Base-by-base conservation (phyloP, 1,139 yeast genomes). In the Debaryomyces udenii region DNA sequence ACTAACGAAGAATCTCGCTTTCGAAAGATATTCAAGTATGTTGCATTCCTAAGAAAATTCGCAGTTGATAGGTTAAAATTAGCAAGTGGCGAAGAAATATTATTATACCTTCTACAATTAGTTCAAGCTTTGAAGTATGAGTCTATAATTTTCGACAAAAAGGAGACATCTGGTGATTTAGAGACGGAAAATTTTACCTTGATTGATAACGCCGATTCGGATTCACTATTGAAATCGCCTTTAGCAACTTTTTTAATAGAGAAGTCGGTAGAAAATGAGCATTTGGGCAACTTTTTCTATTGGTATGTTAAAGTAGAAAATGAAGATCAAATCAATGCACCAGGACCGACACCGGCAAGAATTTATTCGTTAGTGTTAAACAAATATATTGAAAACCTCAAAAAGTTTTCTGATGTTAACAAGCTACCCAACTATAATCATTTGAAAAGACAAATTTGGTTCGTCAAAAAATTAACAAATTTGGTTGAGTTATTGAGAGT, bases 301-400 rank as follows among this genome's bases (percentile, higher is more conserved):
- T 93, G 99, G 98, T 89, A 85, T 56, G 78, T 93, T 37, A 85
- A 83, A 50, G 96, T 94, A 1, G 97, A 91, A 55, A 79, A 88
- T 27, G 85, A 82, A 51, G 96, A 89, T 49, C 85, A 82, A 51
- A 49, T 72, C 13, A 64, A 59, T 32, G 49, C 49, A 7, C 42
- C 54, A 3, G 44, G 47, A 6, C 33, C 47, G 6, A 40, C 37
- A 9, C 44, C 46, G 22, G 40, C 51, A 15, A 47, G 49, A 24
- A 68, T 70, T 10, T 73, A 68, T 49, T 55, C 71, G 4, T 53
- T 61, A 4, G 63, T 71, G 6, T 55, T 72, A 35, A 71, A 73
- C 51, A 61, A 59, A 39, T 73, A 69, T 47, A 72, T 73, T 32
- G 74, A 70, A 35, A 56, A 48, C 28, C 57, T 73, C 37, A 70